Conservation (phyloP, 345 rosid genomes). For the Odontarrhena argentea region DNA sequence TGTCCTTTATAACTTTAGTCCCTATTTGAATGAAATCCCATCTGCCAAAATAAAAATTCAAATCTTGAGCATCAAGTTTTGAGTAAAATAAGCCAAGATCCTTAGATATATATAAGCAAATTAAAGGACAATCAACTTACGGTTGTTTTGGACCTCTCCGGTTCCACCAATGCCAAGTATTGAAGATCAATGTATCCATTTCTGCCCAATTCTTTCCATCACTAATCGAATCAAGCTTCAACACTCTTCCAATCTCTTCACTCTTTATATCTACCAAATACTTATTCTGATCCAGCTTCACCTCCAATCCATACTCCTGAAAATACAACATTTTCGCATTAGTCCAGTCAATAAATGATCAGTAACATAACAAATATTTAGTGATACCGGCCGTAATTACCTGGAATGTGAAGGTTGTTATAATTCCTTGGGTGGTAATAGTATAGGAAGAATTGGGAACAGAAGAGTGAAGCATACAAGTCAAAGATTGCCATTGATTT, state of each 20-base stretch:
- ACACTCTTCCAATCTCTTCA: conserved; percentile 58
- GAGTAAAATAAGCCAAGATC: not conserved
- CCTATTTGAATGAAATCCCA: conserved; percentile 72
- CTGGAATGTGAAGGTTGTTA: conserved; percentile 52
- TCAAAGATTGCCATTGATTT: conserved; percentile 81
- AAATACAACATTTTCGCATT: conserved; percentile 8
- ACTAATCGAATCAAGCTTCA: conserved; percentile 75
- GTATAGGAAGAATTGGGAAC: conserved; percentile 50
- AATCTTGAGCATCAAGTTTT: conserved; percentile 7
- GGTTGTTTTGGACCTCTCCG: conserved; percentile 71
- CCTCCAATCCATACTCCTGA: conserved; percentile 63
- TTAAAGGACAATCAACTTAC: conserved; percentile 42
- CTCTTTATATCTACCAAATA: conserved; percentile 64
- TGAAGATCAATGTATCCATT: conserved; percentile 72
- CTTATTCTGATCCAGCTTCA: conserved; percentile 61
- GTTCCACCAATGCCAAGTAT: conserved; percentile 95
- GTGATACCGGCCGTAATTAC: conserved; percentile 35
- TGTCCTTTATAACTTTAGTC: conserved; percentile 51
- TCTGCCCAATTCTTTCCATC: conserved; percentile 68
- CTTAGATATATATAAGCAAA: not conserved
- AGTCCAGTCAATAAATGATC: not conserved
- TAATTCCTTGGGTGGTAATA: conserved; percentile 46
- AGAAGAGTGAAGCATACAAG: conserved; percentile 68
- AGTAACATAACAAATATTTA: not conserved
- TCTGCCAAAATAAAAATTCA: conserved; percentile 40